Percentiles rank a stretch among this genome's conserved stretches.
phyloP scores from a whole-genome alignment of 345 rosid genomes.

The Passiflora organensis region DNA sequence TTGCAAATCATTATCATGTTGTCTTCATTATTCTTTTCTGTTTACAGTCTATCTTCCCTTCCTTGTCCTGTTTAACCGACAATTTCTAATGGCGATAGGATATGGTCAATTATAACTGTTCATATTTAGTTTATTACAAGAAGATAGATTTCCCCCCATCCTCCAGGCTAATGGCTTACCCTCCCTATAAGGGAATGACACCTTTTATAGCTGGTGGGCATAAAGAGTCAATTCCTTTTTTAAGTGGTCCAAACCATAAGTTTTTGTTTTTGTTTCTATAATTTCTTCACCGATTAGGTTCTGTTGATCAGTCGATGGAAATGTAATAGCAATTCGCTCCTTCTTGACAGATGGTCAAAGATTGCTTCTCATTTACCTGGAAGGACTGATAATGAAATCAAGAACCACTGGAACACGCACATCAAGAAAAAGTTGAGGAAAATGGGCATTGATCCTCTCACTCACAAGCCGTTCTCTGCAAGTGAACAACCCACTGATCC shows the following conservation, averaged over 20 bases:
- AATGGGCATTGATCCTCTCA: conserved; percentile 93
- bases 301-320: background rate
- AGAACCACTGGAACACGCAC: conserved; percentile 96
- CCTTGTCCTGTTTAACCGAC: background rate
- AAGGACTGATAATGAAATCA: conserved; percentile 94
- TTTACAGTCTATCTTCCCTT: background rate
- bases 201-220: conserved; percentile 7
- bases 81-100: background rate
- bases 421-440: conserved; percentile 83
- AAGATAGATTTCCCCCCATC: no score
- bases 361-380: conserved; percentile 95
- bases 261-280: no score
- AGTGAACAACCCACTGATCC: conserved; percentile 17
- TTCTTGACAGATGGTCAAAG: conserved; percentile 91
- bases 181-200: background rate
- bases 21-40: background rate
- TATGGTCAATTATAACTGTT: background rate
- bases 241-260: no score
- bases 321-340: no score
- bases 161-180: background rate
- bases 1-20: conserved; percentile 9
- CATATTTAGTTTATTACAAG: no score
- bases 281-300: background rate
- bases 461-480: conserved; percentile 61
- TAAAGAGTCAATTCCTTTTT: no score